These are phyloP conservation scores for Pseudogymnoascus sp. DNA, from an alignment of 2,329 filamentous ascomycete species.

Conservation along the genomic window DNA sequence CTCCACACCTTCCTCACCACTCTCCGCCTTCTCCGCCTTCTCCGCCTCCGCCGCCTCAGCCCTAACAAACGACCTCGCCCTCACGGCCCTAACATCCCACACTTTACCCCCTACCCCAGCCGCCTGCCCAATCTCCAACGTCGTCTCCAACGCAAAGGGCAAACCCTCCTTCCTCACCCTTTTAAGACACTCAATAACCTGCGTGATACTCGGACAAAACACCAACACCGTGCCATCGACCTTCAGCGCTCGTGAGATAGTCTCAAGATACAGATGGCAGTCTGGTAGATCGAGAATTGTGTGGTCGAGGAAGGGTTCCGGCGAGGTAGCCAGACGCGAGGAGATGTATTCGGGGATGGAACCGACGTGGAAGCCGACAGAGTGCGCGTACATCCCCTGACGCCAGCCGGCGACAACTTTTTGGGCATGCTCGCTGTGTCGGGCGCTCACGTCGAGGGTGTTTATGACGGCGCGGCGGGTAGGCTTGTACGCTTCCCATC, in stretches of 20 bases:
- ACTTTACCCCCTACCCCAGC: slow-evolving; percentile 43
- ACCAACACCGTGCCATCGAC: slow-evolving; percentile 58
- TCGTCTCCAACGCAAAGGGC: slow-evolving; percentile 47
- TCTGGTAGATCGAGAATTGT: slow-evolving; percentile 67
- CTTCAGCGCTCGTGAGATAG: slow-evolving; percentile 49
- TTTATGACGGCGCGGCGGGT: slow-evolving; percentile 63
- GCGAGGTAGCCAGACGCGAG: slow-evolving; percentile 34
- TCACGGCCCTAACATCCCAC: slow-evolving; percentile 54
- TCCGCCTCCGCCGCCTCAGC: slow-evolving; percentile 8
- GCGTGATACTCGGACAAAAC: slow-evolving; percentile 72
- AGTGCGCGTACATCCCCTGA: slow-evolving; percentile 58
- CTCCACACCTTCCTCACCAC: background rate
- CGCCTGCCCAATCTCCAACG: slow-evolving; percentile 50
- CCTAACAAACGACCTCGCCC: slow-evolving; percentile 22
- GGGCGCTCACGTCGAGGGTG: slow-evolving; percentile 58
- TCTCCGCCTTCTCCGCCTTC: background rate
- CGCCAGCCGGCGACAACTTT: slow-evolving; percentile 59
- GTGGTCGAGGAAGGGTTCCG: slow-evolving; percentile 58
- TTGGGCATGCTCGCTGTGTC: slow-evolving; percentile 56
- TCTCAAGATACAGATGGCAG: slow-evolving; percentile 42
- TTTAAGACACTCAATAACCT: slow-evolving; percentile 59
- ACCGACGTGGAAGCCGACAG: slow-evolving; percentile 67
- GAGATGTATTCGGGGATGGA: slow-evolving; percentile 56
- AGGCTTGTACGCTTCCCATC: slow-evolving; percentile 36
- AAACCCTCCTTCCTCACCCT: slow-evolving; percentile 45